Percentiles rank a stretch among this genome's conserved stretches.
phyloP scores from a whole-genome alignment of 768 basidiomycete species.

The Porpolomopsis calyptriformis region DNA sequence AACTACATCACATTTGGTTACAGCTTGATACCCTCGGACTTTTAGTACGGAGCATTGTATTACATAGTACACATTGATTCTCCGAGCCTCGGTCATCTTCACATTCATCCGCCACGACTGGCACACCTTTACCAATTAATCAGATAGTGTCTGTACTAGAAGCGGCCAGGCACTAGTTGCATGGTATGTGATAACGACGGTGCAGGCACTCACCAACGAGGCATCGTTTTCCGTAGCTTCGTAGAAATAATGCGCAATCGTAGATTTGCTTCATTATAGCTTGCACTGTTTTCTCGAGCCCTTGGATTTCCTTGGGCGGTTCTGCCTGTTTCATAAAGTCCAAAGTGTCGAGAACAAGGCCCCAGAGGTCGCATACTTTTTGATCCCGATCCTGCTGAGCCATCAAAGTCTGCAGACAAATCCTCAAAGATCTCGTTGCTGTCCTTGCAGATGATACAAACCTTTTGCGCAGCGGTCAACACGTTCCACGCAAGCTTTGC shows the following conservation, averaged over 20 bases:
- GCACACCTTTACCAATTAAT: no score
- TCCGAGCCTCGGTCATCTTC: no score
- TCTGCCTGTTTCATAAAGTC: slow-evolving; percentile 1
- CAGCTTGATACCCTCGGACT: no score
- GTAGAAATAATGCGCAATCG: slow-evolving; percentile 1
- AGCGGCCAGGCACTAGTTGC: no score
- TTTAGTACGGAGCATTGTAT: no score
- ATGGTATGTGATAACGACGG: no score
- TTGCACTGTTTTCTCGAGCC: background rate
- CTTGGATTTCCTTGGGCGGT: background rate
- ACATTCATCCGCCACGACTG: no score
- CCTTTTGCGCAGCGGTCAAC: slow-evolving; percentile 1
- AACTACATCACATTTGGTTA: no score
- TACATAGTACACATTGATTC: no score
- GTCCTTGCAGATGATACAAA: background rate
- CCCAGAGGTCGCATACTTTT: background rate
- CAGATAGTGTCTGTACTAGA: no score
- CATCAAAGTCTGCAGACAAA: background rate
- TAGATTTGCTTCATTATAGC: background rate
- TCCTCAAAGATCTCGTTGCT: background rate
- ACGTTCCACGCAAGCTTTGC: background rate
- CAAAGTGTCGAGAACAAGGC: background rate
- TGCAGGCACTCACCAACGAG: background rate
- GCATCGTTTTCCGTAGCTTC: background rate
- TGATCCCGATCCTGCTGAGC: slow-evolving; percentile 2